phyloP scores from a whole-genome alignment of 495 filamentous ascomycete genomes.

The Paragyromitra xinjiangensis region DNA sequence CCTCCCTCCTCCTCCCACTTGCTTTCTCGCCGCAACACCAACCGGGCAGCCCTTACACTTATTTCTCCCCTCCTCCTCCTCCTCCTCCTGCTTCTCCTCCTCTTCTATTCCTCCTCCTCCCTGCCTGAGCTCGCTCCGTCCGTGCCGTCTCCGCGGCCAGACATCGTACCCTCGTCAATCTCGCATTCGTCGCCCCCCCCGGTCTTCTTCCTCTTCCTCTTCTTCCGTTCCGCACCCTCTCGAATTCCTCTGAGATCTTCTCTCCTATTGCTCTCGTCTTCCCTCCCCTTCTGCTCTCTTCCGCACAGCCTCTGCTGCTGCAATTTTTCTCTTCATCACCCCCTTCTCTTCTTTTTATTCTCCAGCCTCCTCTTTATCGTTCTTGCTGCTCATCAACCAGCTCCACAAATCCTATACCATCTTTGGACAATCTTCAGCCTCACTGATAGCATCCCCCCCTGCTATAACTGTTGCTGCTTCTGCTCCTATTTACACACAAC shows the following conservation, averaged over 20 bases:
- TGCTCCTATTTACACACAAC: conserved; percentile 17
- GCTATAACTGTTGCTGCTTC: conserved; percentile 13
- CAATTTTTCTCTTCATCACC: conserved; percentile 36
- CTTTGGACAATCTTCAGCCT: conserved; percentile 39
- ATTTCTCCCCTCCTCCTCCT: conserved; percentile 17
- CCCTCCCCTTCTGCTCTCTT: conserved; percentile 47
- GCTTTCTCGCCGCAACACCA: conserved; percentile 38
- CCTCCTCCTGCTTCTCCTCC: neutral
- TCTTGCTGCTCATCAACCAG: conserved; percentile 37
- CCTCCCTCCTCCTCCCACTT: conserved; percentile 6
- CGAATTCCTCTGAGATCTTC: conserved; percentile 31
- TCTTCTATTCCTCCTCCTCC: neutral
- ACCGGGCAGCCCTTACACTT: conserved; percentile 39
- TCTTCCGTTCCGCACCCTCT: conserved; percentile 25
- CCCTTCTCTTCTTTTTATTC: conserved; percentile 37
- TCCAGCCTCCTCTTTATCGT: conserved; percentile 38
- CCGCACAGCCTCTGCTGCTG: conserved; percentile 26
- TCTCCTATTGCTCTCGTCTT: conserved; percentile 33
- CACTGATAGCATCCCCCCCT: conserved; percentile 40
- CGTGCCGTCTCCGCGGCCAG: conserved; percentile 47
- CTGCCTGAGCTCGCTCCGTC: conserved; percentile 20
- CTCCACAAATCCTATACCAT: conserved; percentile 44
- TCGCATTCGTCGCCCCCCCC: conserved; percentile 15
- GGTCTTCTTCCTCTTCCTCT: conserved; percentile 46
- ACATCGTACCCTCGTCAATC: conserved; percentile 23